Base-by-base conservation (phyloP, 2,329 filamentous ascomycete species). In the Lasiodiplodia hormozganensis region DNA sequence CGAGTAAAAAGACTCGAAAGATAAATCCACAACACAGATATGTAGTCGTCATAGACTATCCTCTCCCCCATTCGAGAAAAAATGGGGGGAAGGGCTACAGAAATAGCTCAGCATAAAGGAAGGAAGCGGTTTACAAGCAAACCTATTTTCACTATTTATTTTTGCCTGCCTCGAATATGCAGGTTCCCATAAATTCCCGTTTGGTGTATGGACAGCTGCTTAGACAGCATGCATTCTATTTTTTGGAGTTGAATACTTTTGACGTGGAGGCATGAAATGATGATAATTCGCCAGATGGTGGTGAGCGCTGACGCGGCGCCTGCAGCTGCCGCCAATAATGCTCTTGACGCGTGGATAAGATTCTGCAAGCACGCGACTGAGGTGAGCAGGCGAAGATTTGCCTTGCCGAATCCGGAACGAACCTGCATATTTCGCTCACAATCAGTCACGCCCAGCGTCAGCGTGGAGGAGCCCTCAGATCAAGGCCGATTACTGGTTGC, bases 321-420 rank as follows among this genome's bases (percentile, higher is more conserved):
- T 23, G 25, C 14, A 14, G 47, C n/a, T 18, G 47, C 60, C 28
- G 36, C 43, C 60, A 52, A 38, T 52, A 36, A 25, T 64, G 60
- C 47, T 36, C 2, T 31, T 38, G 60, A 64, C 60, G 60, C 58
- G 43, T 31, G 60, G 47, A 47, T 51, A n/a, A 25, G 31, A 36
- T 36, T 38, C 43, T 64, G 28, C 60, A 36, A 62, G 25, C 58
- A 51, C 43, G n/a, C 58, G n/a, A 23, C 43, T 52, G n/a, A 52
- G 60, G 58, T 47, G 28, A 52, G 47, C 43, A 38, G 28, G 25
- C 28, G 34, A 16, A 52, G 47, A 38, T 64, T 52, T 23, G 12
- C n/a, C 28, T 25, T 23, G 11, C 47, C 60, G 43, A 34, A 64
- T 64, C 12, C 36, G 28, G 14, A 36, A 28, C 40, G 47, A 38